A percentile compares a stretch with the other conserved stretches of the same genome.
Evolutionary conservation across 129 eudicot species (phyloP).

Genomic region (Scalesia atractyloides): DNA sequence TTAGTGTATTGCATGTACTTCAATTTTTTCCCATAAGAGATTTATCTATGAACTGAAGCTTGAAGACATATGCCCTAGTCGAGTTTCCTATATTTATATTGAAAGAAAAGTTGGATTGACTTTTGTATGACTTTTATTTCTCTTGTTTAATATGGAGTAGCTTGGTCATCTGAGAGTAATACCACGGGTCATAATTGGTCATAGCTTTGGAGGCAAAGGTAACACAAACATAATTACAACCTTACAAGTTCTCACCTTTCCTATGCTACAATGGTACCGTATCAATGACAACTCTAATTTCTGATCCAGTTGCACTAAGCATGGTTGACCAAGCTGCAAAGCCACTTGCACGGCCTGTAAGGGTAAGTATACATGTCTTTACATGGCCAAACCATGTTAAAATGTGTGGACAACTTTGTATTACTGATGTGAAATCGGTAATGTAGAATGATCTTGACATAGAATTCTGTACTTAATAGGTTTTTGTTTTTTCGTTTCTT

Average conservation of each 20-base stretch:
- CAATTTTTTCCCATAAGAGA: neutral
- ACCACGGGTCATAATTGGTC: slow-evolving; percentile 94
- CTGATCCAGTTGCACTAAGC: slow-evolving; percentile 85
- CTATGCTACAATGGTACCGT: neutral
- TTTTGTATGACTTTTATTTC: too few relatives aligned
- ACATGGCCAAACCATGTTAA: neutral
- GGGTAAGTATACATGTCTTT: slow-evolving; percentile 7
- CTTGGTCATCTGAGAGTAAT: slow-evolving; percentile 77
- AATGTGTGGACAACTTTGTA: slow-evolving; percentile 6
- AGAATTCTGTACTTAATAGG: neutral
- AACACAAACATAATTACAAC: slow-evolving; percentile 12
- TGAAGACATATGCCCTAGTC: neutral
- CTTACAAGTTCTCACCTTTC: slow-evolving; percentile 13
- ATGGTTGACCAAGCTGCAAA: slow-evolving; percentile 98
- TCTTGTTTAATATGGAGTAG: slow-evolving; percentile 45
- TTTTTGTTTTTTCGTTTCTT: neutral
- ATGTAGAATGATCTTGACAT: neutral
- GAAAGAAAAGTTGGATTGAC: slow-evolving; percentile 16
- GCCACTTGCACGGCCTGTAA: slow-evolving; percentile 59
- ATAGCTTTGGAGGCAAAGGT: slow-evolving; percentile 99
- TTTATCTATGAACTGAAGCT: neutral
- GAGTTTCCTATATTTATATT: neutral
- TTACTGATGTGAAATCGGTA: neutral
- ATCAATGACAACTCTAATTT: slow-evolving; percentile 11
- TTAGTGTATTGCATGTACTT: neutral